Conservation (phyloP, 352 stramenopile genomes). For the Saprolegnia parasitica region DNA sequence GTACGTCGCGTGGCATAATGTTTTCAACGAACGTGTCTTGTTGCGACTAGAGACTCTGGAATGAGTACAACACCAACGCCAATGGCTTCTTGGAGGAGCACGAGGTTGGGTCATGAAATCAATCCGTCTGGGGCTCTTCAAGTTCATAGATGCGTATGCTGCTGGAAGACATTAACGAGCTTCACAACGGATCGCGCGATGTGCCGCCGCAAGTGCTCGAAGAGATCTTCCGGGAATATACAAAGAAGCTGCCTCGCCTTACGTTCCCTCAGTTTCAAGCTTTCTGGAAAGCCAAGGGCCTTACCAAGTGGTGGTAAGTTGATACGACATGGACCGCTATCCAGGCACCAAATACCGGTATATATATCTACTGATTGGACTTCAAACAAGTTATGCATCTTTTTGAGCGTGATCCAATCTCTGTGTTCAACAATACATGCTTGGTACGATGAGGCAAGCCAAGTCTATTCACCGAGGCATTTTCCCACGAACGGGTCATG, state of each 20-base stretch:
- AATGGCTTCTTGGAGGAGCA: conserved; percentile 1
- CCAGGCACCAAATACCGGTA: no score
- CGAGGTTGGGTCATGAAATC: background rate
- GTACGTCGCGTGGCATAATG: background rate
- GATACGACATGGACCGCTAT: background rate
- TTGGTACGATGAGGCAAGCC: no score
- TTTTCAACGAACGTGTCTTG: background rate
- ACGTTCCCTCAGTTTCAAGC: conserved; percentile 8
- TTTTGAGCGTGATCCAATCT: no score
- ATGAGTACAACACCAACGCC: conserved; percentile 20
- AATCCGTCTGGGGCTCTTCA: background rate
- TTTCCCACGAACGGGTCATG: no score
- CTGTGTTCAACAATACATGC: background rate
- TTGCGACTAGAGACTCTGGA: conserved; percentile 21
- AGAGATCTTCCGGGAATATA: conserved; percentile 9
- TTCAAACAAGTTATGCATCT: no score
- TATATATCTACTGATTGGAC: no score
- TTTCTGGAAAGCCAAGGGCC: background rate
- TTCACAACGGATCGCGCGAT: conserved; percentile 8
- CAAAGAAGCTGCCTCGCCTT: background rate
- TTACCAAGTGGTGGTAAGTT: conserved; percentile 17
- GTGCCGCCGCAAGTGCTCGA: conserved; percentile 2
- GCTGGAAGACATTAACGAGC: conserved; percentile 24
- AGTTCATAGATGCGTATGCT: conserved; percentile 17
- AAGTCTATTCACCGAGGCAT: no score